Base-by-base conservation (phyloP, 331 rosid species). In the Saraca asoca region DNA sequence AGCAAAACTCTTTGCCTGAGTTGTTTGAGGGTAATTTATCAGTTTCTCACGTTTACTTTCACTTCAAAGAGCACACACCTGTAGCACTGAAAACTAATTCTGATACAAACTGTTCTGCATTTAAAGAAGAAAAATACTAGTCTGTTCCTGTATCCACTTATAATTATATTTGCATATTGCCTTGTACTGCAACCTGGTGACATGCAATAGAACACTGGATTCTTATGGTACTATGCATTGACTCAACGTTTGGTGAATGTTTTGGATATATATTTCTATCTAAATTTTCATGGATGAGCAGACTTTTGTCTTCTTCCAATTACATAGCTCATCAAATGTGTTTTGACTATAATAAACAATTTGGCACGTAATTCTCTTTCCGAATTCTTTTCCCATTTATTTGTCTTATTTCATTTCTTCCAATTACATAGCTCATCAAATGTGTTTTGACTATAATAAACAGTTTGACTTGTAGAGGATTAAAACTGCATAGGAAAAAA, bases 11-110 rank as follows among this genome's bases (percentile, higher is more conserved):
- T 62, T 52, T 60, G 50, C 80, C 78, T 70, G 84, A 77, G 80
- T 65, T 86, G 79, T 88, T 88, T 70, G 83, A 85, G 55, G 99
- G 99, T 90, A 86, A 80, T 46, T 56, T 60, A 42, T 20, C 35
- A 64, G 17, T 57, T 59, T 51, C 37, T 17, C 60, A 35, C 39
- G 44, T 64, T 52, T 59, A 49, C 57, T 9, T 37, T 54, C 54
- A 45, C 20, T 41, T 14, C 29, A 3, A 54, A n/a, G 68, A 17
- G 55, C 24, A 42, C 5, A 14, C 8, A 43, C 49, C 38, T 19
- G 42, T 57, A 24, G 38, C 64, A 63, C 11, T 64, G 45, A 14
- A 31, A 46, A 66, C 42, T 71, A 16, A 1, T 61, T 68, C 57
- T 66, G 34, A 37, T 60, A 34, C 12, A 24, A 41, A 46, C 42